Base-by-base conservation (phyloP, 768 basidiomycete genomes). In the Xanthoconium purpureum region DNA sequence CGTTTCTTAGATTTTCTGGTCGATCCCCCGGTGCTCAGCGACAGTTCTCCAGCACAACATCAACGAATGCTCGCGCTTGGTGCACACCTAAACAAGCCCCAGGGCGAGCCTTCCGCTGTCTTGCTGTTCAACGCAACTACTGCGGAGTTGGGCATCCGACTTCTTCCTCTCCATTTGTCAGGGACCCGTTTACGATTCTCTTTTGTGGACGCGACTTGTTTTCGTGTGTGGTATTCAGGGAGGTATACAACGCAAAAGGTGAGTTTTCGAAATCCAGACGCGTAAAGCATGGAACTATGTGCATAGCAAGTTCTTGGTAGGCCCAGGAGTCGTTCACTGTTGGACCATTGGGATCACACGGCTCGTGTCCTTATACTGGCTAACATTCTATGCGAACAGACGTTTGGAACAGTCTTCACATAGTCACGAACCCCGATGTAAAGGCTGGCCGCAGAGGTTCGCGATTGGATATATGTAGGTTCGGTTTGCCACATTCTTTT, bases 171-270 rank as follows among this genome's bases (percentile, higher is more conserved):
- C 18, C 46, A 10, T 29, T 47, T 18, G 49, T 47, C 44, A 61
- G 52, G 39, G 67, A 74, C 20, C 75, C 75, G 6, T 88, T 91
- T 67, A 80, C 84, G n/a, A 81, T 97, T 40, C 78, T 97, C 7
- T 96, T 92, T 70, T 82, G 92, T 67, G 94, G 94, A 49, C 88
- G 91, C 17, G 94, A 95, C 68, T 82, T 85, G 63, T 96, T 96
- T 71, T 96, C 94, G 2, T 88, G 88, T 65, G 71, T 75, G 8
- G 84, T 92, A 3, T 78, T 97, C 47, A 71, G 80, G 50, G 77
- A 86, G 53, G 70, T 96, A 2, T 73, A 88, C 54, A 64, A 72
- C 15, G 87, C 88, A 6, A 68, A 68, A 72, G 91, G 93, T 89
- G 53, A 61, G 58, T 29, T 45, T 53, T 54, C n/a, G 10, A 6